Evolutionary conservation across 495 filamentous ascomycete species (phyloP).

Genomic region (Thozetella sp.): DNA sequence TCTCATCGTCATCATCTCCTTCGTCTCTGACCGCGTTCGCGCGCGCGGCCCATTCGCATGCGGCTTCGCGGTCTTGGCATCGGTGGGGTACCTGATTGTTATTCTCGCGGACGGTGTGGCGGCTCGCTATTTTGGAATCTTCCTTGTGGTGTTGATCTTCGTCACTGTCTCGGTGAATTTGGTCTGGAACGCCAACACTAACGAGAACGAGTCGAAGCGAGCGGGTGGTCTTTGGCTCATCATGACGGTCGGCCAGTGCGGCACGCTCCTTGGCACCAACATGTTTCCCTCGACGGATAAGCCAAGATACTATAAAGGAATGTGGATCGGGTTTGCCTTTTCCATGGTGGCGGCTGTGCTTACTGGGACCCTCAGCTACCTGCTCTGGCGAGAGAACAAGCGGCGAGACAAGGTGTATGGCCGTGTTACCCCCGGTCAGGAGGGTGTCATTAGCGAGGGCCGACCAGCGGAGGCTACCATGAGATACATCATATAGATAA

Average conservation of each 20-base stretch:
- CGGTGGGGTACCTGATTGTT: slow-evolving; percentile 70
- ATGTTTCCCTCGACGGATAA: slow-evolving; percentile 58
- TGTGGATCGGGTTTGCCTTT: slow-evolving; percentile 38
- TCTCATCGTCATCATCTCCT: slow-evolving; percentile 47
- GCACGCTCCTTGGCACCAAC: slow-evolving; percentile 69
- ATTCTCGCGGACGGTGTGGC: slow-evolving; percentile 59
- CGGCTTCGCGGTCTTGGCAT: slow-evolving; percentile 52
- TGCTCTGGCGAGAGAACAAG: background rate
- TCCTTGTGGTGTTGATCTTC: slow-evolving; percentile 36
- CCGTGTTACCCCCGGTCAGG: background rate
- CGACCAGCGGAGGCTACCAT: background rate
- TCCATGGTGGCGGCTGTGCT: background rate
- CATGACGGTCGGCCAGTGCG: slow-evolving; percentile 66
- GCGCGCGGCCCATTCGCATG: background rate
- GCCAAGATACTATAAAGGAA: slow-evolving; percentile 61
- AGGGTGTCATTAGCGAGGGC: background rate
- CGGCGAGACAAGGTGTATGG: background rate
- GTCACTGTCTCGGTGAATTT: background rate
- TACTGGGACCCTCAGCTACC: background rate
- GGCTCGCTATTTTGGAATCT: slow-evolving; percentile 65
- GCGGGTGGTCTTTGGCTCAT: slow-evolving; percentile 36
- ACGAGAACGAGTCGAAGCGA: background rate
- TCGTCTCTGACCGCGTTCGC: background rate
- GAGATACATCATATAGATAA: background rate
- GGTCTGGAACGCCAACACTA: background rate